These are phyloP conservation scores for Chamaecyparis obtusa DNA, from an alignment of 75 land plant genomes.

Conservation along the genomic window DNA sequence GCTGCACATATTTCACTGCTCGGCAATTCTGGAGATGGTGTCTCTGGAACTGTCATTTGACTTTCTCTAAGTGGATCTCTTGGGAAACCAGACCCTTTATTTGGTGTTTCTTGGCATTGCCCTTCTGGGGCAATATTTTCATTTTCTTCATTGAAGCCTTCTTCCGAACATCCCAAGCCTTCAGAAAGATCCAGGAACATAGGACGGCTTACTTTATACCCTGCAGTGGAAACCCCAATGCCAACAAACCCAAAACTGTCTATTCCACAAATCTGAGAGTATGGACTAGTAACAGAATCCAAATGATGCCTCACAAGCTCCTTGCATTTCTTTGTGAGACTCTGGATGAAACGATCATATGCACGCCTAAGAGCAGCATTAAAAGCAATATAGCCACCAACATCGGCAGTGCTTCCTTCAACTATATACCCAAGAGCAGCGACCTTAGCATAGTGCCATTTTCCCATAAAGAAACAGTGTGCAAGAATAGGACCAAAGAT, in stretches of 20 bases:
- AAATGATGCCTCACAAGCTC: slow-evolving; percentile 80
- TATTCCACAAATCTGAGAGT: slow-evolving; percentile 58
- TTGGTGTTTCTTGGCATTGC: slow-evolving; percentile 54
- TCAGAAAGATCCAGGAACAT: slow-evolving; percentile 53
- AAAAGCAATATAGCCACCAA: slow-evolving; percentile 88
- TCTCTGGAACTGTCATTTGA: slow-evolving; percentile 93
- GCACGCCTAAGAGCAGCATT: slow-evolving; percentile 82
- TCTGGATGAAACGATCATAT: slow-evolving; percentile 62
- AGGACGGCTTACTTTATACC: slow-evolving; percentile 19
- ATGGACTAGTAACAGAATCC: slow-evolving; percentile 85
- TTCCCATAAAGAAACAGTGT: not conserved
- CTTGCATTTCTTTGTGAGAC: slow-evolving; percentile 85
- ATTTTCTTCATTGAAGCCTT: slow-evolving; percentile 30
- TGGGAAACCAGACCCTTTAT: slow-evolving; percentile 31
- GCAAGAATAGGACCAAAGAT: not conserved
- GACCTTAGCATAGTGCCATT: not conserved
- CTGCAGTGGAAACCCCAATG: slow-evolving; percentile 7
- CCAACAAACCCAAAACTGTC: slow-evolving; percentile 25
- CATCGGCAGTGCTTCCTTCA: slow-evolving; percentile 32
- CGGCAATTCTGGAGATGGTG: slow-evolving; percentile 91
- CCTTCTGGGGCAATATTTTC: slow-evolving; percentile 52
- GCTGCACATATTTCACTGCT: slow-evolving; percentile 31
- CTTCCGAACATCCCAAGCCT: slow-evolving; percentile 10
- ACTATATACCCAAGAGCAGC: slow-evolving; percentile 14
- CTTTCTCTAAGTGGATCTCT: slow-evolving; percentile 71